Evolutionary conservation across 2,329 filamentous ascomycete genomes (phyloP).

Genomic region (Pseudopyricularia cyperi): DNA sequence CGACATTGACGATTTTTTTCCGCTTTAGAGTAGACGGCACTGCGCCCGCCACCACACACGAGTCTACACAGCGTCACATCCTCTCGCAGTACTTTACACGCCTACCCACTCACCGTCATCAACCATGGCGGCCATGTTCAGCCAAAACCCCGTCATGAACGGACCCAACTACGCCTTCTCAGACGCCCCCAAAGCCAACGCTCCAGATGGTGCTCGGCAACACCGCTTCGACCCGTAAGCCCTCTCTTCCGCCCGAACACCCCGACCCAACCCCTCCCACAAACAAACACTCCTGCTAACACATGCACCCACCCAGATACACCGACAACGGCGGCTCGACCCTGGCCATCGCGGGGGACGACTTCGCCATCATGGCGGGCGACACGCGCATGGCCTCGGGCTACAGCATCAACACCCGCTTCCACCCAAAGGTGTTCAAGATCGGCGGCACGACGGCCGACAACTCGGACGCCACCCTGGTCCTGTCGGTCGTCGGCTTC

Average conservation of each 20-base stretch:
- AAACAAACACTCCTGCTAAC: neutral
- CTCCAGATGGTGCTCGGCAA: constrained; percentile 44
- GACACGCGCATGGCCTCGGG: constrained; percentile 92
- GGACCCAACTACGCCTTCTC: constrained; percentile 58
- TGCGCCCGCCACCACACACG: neutral
- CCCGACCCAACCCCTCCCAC: neutral
- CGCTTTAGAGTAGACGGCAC: neutral
- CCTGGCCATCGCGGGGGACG: constrained; percentile 81
- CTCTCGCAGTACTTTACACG: neutral
- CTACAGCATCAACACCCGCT: constrained; percentile 98
- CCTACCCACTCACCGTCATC: constrained; percentile 3
- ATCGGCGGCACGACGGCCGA: constrained; percentile 84
- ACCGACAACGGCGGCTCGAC: constrained; percentile 97
- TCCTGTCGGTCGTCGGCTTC: constrained; percentile 91
- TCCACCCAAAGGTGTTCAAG: constrained; percentile 91
- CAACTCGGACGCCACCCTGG: constrained; percentile 72
- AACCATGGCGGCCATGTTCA: constrained; percentile 54
- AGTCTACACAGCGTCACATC: neutral
- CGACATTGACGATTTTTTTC: constrained; percentile 5
- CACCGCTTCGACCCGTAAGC: constrained; percentile 88
- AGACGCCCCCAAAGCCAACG: constrained; percentile 40
- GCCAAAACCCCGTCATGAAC: constrained; percentile 56
- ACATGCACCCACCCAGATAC: constrained; percentile 47
- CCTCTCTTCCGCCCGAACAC: neutral
- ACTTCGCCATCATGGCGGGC: constrained; percentile 94